phyloP scores from a whole-genome alignment of 108 stramenopile species.

The Cyclotella baltica region DNA sequence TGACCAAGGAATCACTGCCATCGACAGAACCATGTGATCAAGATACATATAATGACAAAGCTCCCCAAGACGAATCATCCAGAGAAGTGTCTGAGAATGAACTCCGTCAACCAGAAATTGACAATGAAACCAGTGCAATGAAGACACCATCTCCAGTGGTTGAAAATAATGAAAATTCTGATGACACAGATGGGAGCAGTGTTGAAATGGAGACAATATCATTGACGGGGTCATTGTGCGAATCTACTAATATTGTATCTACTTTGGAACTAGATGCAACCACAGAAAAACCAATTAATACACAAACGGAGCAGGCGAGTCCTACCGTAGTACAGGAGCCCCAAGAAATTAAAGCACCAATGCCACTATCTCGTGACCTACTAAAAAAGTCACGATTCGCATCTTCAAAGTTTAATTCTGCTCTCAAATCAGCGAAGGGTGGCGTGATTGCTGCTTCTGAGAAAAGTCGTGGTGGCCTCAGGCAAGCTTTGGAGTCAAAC shows the following conservation, averaged over 20 bases:
- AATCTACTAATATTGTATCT: neutral
- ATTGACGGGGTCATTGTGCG: conserved; percentile 3
- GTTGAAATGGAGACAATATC: conserved; percentile 29
- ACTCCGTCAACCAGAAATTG: neutral
- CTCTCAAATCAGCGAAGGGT: conserved; percentile 43
- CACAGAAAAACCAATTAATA: neutral
- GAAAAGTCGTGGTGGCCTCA: conserved; percentile 32
- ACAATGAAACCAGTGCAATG: neutral
- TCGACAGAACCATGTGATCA: neutral
- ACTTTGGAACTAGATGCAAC: neutral
- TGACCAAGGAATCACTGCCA: no score
- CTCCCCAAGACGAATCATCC: neutral
- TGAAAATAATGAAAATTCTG: neutral
- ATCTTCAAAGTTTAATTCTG: conserved; percentile 32
- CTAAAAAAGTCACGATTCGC: conserved; percentile 41
- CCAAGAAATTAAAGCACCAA: neutral
- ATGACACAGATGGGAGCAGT: neutral
- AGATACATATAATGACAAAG: neutral
- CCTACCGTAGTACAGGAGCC: neutral
- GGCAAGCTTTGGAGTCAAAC: conserved; percentile 22
- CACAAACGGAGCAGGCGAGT: neutral
- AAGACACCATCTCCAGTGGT: neutral
- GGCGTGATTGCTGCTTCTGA: conserved; percentile 40
- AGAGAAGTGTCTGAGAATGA: no score
- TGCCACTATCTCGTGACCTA: conserved; percentile 17